phyloP scores from a whole-genome alignment of 768 basidiomycete genomes.

The Boletus patriciae region DNA sequence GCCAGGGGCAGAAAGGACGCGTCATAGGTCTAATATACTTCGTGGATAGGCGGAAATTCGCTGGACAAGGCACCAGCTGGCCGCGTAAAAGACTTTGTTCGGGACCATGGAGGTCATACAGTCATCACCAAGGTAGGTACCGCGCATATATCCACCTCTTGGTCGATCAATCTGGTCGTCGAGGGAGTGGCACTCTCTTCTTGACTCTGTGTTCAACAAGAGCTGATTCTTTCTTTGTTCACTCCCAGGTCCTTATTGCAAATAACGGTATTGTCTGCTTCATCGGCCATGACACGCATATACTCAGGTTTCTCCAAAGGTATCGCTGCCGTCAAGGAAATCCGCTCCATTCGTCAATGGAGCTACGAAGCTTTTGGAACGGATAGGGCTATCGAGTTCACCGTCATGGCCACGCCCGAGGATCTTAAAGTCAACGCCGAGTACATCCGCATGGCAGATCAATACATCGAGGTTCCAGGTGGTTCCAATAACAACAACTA shows the following conservation, averaged over 20 bases:
- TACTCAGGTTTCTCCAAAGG: constrained; percentile 46
- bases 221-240: constrained; percentile 8
- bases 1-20: constrained; percentile 1
- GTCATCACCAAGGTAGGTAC: constrained; percentile 91
- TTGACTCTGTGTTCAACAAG: not conserved
- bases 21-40: constrained; percentile 12
- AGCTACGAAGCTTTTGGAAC: constrained; percentile 98
- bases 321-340: constrained; percentile 99
- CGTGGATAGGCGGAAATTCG: constrained; percentile 81
- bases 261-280: constrained; percentile 74
- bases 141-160: constrained; percentile 18
- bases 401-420: constrained; percentile 99
- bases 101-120: constrained; percentile 89
- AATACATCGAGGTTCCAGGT: constrained; percentile 98
- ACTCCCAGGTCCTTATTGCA: constrained; percentile 85
- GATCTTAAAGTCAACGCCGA: constrained; percentile 98
- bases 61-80: constrained; percentile 80
- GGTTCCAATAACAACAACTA: constrained; percentile 99
- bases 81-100: constrained; percentile 87
- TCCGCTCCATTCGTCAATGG: constrained; percentile 98
- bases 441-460: constrained; percentile 99
- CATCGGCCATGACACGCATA: constrained; percentile 10
- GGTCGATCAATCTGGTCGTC: constrained; percentile 3
- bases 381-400: constrained; percentile 96
- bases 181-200: not conserved